These are phyloP conservation scores for Candida verbasci DNA, from an alignment of 805 yeast genomes.

Conservation along the genomic window DNA sequence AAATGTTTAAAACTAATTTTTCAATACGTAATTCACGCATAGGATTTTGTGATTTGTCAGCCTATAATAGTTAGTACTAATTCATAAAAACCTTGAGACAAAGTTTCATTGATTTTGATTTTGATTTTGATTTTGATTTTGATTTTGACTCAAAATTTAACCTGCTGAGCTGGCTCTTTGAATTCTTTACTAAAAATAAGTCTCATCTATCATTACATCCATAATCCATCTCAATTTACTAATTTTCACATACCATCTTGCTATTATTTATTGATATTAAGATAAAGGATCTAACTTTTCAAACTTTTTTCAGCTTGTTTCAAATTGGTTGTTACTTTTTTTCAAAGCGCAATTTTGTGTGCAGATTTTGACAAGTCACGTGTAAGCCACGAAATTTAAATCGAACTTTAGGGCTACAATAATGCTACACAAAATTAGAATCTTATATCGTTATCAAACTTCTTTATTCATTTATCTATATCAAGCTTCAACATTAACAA, in stretches of 20 bases:
- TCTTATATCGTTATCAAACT: slow-evolving; percentile 2
- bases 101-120: slow-evolving; percentile 2
- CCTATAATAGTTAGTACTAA: slow-evolving; percentile 14
- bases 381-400: slow-evolving; percentile 1
- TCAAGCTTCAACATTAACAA: slow-evolving; percentile 68
- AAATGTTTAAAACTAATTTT: slow-evolving; percentile 98
- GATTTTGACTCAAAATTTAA: too few species aligned
- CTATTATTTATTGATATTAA: slow-evolving; percentile 8
- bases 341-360: neutral
- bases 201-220: too few species aligned
- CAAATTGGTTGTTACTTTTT: neutral
- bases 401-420: neutral
- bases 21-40: slow-evolving; percentile 99
- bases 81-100: slow-evolving; percentile 15
- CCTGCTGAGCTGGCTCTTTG: too few species aligned
- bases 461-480: neutral
- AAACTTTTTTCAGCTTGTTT: slow-evolving; percentile 1
- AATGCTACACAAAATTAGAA: neutral
- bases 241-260: slow-evolving; percentile 15
- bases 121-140: too few species aligned
- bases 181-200: too few species aligned
- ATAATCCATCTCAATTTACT: too few species aligned
- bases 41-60: slow-evolving; percentile 67
- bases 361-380: neutral
- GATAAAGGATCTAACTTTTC: slow-evolving; percentile 6